phyloP scores from a whole-genome alignment of 2,329 filamentous ascomycete species.

The Seiridium cupressi region DNA sequence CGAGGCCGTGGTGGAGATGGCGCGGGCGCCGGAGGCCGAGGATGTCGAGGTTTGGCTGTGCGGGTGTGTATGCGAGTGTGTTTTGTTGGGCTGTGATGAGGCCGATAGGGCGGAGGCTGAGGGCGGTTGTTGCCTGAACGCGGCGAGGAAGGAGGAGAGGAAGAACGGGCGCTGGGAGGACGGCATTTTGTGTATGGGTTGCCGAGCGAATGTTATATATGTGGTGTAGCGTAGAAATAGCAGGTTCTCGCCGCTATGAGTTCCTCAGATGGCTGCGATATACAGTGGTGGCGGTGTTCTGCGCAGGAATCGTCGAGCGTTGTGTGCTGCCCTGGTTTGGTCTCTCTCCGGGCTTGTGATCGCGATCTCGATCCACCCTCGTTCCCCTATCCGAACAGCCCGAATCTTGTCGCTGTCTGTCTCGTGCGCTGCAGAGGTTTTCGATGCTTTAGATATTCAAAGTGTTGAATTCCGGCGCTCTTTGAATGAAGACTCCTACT shows the following conservation, averaged over 20 bases:
- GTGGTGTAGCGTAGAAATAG: no score
- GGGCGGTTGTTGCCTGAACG: conserved; percentile 25
- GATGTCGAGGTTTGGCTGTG: conserved; percentile 11
- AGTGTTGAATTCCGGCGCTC: no score
- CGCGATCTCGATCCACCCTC: background rate
- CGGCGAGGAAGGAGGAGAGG: conserved; percentile 31
- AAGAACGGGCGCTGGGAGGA: conserved; percentile 32
- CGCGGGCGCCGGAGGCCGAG: conserved; percentile 13
- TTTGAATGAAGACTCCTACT: background rate
- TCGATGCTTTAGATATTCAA: background rate
- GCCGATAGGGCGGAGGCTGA: conserved; percentile 22
- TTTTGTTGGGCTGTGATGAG: conserved; percentile 26
- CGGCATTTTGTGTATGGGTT: conserved; percentile 17
- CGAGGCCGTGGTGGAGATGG: conserved; percentile 18
- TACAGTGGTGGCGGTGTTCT: background rate
- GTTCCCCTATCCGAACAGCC: background rate
- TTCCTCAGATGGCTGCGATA: background rate
- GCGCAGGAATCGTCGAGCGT: background rate
- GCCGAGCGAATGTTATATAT: no score
- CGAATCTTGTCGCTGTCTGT: no score
- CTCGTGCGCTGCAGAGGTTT: no score
- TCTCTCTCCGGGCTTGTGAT: conserved; percentile 10
- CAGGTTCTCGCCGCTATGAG: no score
- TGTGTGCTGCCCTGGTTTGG: background rate
- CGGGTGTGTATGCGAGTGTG: conserved; percentile 17